These are phyloP conservation scores for Saitozyma podzolica DNA, from an alignment of 768 basidiomycete species.

Conservation along the genomic window DNA sequence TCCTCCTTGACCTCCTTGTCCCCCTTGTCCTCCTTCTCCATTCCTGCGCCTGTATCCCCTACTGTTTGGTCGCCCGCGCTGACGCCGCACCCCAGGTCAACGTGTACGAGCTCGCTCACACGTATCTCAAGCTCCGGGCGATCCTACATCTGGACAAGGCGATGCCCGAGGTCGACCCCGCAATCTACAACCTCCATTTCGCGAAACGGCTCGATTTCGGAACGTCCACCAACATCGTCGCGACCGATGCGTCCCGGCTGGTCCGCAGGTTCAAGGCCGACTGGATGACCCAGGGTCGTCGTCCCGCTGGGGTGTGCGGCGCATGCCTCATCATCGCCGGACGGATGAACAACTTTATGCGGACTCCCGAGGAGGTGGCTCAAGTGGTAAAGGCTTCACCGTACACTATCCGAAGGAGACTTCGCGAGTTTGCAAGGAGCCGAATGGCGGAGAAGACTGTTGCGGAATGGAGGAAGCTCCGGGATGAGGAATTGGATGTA, in stretches of 20 bases:
- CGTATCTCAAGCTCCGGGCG: conserved; percentile 86
- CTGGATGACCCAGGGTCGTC: conserved; percentile 94
- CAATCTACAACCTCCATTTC: conserved; percentile 94
- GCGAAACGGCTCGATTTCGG: conserved; percentile 93
- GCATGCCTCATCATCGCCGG: conserved; percentile 92
- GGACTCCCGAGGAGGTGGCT: conserved; percentile 91
- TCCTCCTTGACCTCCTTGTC: not conserved
- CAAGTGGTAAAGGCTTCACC: conserved; percentile 99
- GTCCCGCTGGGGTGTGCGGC: conserved; percentile 96
- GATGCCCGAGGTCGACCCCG: conserved; percentile 83
- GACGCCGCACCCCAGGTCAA: conserved; percentile 66
- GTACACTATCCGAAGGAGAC: conserved; percentile 83
- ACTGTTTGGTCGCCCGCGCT: too few species aligned
- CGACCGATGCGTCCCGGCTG: conserved; percentile 87
- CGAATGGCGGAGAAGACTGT: conserved; percentile 81
- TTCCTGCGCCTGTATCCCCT: too few species aligned
- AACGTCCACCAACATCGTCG: conserved; percentile 78
- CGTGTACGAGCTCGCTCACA: conserved; percentile 94
- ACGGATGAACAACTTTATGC: conserved; percentile 95
- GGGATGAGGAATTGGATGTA: conserved; percentile 27
- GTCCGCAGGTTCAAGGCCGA: conserved; percentile 92
- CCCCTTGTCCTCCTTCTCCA: too few species aligned
- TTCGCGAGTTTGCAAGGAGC: conserved; percentile 92
- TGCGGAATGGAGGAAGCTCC: conserved; percentile 79
- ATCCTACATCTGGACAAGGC: conserved; percentile 59